These are phyloP conservation scores for Eutrema salsugineum DNA, from an alignment of 441 rosid species.

Conservation along the genomic window DNA sequence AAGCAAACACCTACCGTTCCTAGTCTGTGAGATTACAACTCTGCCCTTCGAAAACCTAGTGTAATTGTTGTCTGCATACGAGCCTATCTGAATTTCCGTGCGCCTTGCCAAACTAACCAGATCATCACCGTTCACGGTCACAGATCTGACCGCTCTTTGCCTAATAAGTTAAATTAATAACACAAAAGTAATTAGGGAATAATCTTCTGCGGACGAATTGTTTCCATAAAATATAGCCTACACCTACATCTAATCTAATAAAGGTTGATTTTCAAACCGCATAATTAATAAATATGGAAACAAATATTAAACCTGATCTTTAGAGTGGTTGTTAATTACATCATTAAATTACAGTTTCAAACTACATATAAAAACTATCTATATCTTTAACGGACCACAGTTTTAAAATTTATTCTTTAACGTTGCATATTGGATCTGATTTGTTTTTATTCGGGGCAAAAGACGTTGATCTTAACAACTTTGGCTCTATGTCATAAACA, in stretches of 20 bases:
- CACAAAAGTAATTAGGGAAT: neutral
- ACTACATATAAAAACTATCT: no score
- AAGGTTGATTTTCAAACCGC: neutral
- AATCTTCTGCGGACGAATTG: neutral
- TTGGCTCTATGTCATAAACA: no score
- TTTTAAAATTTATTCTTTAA: no score
- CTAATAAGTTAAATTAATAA: no score
- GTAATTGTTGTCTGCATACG: neutral
- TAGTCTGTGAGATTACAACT: neutral
- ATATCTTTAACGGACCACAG: no score
- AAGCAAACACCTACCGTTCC: neutral
- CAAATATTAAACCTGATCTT: neutral
- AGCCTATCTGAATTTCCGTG: neutral
- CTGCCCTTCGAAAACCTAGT: conserved; percentile 8
- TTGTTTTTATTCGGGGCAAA: no score
- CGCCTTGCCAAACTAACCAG: neutral
- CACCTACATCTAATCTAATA: neutral
- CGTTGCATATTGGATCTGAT: no score
- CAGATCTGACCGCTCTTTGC: neutral
- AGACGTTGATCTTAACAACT: no score
- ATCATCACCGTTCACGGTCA: neutral
- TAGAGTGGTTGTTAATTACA: neutral
- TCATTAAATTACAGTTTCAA: no score
- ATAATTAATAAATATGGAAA: neutral
- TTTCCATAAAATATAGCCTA: neutral